Base-by-base conservation (phyloP, 2,329 filamentous ascomycete species). In the Neopestalotiopsis rosae region DNA sequence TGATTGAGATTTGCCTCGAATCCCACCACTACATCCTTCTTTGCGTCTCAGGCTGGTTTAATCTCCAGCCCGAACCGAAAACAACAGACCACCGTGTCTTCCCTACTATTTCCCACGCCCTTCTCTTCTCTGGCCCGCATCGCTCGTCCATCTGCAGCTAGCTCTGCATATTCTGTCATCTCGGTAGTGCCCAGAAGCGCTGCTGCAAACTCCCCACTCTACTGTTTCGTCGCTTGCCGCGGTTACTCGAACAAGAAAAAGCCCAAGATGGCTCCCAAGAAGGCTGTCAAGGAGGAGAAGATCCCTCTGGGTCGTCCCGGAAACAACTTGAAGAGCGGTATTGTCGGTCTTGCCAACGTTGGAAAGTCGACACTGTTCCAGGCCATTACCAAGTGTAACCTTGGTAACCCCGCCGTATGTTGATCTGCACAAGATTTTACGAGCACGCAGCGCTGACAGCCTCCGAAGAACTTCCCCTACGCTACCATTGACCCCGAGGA, bases 361-460 rank as follows among this genome's bases (percentile, higher is more conserved):
- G 96, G 96, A 83, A 99, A 99, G 87, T 99, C 96, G 74, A 99
- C 97, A 42, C 91, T 99, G 78, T 99, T 99, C 90, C 97, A 99
- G 88, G 94, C 96, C 80, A 98, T 99, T 84, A 99, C 96, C 81
- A 98, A 98, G 88, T 97, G 92, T 84, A 90, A 91, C 74, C 91
- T 99, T 78, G 96, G 97, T 85, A 99, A 98, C 87, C 97, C 97
- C 77, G 96, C 96, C 86, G 91, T 94, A 88, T 83, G 90, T 88
- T 67, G 70, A 74, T 34, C 4, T 34, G 20, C 24, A 59, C 17
- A 30, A 72, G 70, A 72, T 72, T 73, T 71, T 12, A 32, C 56
- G 65, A 40, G 45, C 58, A 61, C 66, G 76, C 75, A 73, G 75
- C 75, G 77, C 79, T 79, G 78, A 79, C 74, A 73, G 76, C 69